These are phyloP conservation scores for Sporothrix humicola DNA, from an alignment of 2,329 filamentous ascomycete genomes.

Conservation along the genomic window DNA sequence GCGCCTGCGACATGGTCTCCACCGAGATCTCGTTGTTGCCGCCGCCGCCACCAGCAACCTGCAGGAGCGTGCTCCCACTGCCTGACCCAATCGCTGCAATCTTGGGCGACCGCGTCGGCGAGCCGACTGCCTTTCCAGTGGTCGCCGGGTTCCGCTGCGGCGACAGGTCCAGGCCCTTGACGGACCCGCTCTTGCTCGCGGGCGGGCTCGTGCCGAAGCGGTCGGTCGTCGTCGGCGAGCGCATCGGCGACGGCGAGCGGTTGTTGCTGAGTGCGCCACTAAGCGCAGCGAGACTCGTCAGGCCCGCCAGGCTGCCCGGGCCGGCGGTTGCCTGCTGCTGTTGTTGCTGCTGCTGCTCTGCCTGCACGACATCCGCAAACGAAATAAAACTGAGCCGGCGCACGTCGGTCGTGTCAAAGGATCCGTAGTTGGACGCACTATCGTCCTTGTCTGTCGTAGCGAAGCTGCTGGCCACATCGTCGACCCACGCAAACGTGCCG, in stretches of 20 bases:
- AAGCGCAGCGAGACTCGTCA: conserved; percentile 63
- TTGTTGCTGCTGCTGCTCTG: conserved; percentile 62
- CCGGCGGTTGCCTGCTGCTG: conserved; percentile 33
- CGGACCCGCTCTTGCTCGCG: conserved; percentile 74
- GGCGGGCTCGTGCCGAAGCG: conserved; percentile 69
- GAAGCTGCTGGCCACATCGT: conserved; percentile 61
- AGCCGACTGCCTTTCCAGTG: conserved; percentile 57
- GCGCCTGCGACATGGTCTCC: conserved; percentile 90
- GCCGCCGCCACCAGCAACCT: neutral
- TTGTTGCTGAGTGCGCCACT: conserved; percentile 49
- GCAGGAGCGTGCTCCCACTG: conserved; percentile 15
- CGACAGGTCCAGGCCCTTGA: conserved; percentile 75
- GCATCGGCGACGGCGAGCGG: conserved; percentile 79
- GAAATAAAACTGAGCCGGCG: conserved; percentile 92
- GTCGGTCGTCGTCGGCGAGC: conserved; percentile 70
- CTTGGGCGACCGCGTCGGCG: conserved; percentile 52
- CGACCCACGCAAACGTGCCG: conserved; percentile 56
- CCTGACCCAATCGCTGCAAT: conserved; percentile 39
- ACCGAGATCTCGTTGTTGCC: conserved; percentile 75
- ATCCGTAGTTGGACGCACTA: conserved; percentile 74
- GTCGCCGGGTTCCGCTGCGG: conserved; percentile 55
- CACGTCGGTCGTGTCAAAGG: conserved; percentile 77
- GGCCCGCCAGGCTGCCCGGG: conserved; percentile 64
- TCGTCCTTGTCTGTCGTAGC: conserved; percentile 59
- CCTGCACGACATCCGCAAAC: conserved; percentile 92